Percentiles rank a stretch among this genome's conserved stretches.
phyloP scores from a whole-genome alignment of 2,329 filamentous ascomycete genomes.

The Nothomitra cinnamomea region DNA sequence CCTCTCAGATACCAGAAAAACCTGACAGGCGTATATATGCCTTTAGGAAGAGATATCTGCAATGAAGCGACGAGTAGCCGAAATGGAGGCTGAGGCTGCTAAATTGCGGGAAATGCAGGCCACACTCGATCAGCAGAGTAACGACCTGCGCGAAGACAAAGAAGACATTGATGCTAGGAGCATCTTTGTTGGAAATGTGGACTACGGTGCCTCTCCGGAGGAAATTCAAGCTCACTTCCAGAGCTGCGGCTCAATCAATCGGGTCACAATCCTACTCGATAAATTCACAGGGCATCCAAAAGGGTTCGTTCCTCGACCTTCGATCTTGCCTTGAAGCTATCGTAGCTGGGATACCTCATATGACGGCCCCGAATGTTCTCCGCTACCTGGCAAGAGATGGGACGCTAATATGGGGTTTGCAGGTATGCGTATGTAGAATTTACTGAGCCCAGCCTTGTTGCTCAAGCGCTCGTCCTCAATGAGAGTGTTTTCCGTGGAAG shows the following conservation, averaged over 20 bases:
- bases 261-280: constrained; percentile 90
- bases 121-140: constrained; percentile 66
- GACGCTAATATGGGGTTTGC: constrained; percentile 29
- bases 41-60: constrained; percentile 65
- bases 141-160: constrained; percentile 76
- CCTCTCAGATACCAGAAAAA: not conserved
- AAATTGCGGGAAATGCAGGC: constrained; percentile 80
- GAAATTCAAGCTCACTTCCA: constrained; percentile 98
- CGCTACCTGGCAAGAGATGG: constrained; percentile 44
- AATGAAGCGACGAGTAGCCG: constrained; percentile 73
- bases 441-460: constrained; percentile 80
- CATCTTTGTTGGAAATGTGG: constrained; percentile 97
- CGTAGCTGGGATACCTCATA: not conserved
- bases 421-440: constrained; percentile 99
- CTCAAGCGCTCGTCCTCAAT: constrained; percentile 84
- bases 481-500: constrained; percentile 91
- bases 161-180: constrained; percentile 90
- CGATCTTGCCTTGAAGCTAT: constrained; percentile 5
- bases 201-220: constrained; percentile 92
- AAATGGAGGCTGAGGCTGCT: constrained; percentile 81
- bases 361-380: constrained; percentile 15
- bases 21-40: not conserved
- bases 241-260: constrained; percentile 92
- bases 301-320: constrained; percentile 46
- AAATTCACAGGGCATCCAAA: constrained; percentile 99